Base-by-base conservation (phyloP, 805 yeast genomes). In the Schwanniomyces vanrijiae region DNA sequence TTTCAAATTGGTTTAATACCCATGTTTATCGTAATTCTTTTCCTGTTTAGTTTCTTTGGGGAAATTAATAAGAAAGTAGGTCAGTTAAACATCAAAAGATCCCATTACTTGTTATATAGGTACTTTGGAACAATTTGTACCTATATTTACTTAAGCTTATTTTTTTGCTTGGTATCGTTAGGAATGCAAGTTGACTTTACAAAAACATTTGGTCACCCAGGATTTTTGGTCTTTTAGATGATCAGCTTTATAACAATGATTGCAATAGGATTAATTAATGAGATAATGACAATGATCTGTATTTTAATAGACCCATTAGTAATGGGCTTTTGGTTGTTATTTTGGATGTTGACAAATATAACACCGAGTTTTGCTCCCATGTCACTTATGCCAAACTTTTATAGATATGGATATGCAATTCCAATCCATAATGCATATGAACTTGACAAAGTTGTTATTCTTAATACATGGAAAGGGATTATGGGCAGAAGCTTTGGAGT, bases 151-250 rank as follows among this genome's bases (percentile, higher is more conserved):
- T 56, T 86, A 21, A 78, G 90, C 18, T 65, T 88, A 34, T 77
- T 80, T 41, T 79, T 78, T 55, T 73, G 83, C 21, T 65, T 81
- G 28, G 80, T 88, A 4, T 76, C 88, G 29, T 78, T 85, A n/a
- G 88, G 88, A 1, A 83, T 82, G 71, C 89, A 85, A 57, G 75
- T 85, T 25, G 78, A 81, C 55, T 78, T 84, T 60, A 74, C 78
- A 11, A 56, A 44, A 2, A 66, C 88, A 0, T 86, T 81, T 68
- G 90, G 88, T 1, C 71, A 65, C 24, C 80, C 82, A 7, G 95
- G 95, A 0, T 87, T 87, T 64, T 75, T 88, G 35, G 83, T 87
- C 1, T 79, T 78, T 51, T 88, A 94, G 94, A 75, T 84, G 80
- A 54, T 82, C 26, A 74, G 82, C 6, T 88, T 70, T 61, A 54